Percentiles rank a stretch among this genome's conserved stretches.
phyloP scores from a whole-genome alignment of 2,329 filamentous ascomycete species.

The Immersiporthe knoxdaviesiana region DNA sequence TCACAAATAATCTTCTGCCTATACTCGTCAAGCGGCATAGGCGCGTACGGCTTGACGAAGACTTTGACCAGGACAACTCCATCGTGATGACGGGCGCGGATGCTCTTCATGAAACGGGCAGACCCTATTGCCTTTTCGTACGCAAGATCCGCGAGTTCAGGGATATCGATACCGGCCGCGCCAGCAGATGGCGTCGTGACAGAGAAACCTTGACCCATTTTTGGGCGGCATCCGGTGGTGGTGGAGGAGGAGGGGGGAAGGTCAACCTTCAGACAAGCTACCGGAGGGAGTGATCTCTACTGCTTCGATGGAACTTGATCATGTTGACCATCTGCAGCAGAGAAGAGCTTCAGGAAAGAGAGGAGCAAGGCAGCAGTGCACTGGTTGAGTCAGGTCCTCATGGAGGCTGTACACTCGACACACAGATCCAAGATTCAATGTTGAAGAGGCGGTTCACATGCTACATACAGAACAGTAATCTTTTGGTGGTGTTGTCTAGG shows the following conservation, averaged over 20 bases:
- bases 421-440: neutral
- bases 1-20: constrained; percentile 75
- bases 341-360: neutral
- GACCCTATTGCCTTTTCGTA: constrained; percentile 93
- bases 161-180: constrained; percentile 89
- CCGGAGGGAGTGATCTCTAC: constrained; percentile 19
- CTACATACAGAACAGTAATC: neutral
- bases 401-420: neutral
- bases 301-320: constrained; percentile 6
- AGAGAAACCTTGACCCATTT: constrained; percentile 97
- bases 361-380: neutral
- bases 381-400: neutral
- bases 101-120: constrained; percentile 95
- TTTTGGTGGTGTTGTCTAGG: neutral
- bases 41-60: constrained; percentile 86
- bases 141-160: constrained; percentile 85
- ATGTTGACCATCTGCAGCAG: constrained; percentile 18
- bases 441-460: constrained; percentile 1
- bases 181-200: constrained; percentile 89
- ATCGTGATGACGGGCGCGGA: constrained; percentile 86
- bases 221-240: constrained; percentile 28
- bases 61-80: constrained; percentile 93
- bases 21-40: constrained; percentile 79
- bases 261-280: constrained; percentile 21
- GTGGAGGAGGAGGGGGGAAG: neutral